Conservation (phyloP, 352 stramenopile species). For the Pythium phragmitis region DNA sequence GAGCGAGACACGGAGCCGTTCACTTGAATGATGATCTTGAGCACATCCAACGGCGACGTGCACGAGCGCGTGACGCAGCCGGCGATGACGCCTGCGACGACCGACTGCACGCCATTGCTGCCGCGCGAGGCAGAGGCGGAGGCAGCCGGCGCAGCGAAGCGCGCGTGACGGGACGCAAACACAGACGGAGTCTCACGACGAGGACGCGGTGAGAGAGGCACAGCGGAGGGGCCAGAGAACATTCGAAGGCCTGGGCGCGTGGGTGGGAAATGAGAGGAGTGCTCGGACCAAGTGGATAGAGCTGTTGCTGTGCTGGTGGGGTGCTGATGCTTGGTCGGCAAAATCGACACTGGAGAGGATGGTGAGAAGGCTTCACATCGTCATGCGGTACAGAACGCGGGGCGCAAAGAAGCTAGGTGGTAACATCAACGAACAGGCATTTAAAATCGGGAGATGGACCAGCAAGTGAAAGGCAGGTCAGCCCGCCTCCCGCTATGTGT, state of each 20-base stretch:
- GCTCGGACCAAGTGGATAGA: not conserved
- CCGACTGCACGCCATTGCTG: slow-evolving; percentile 50
- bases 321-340: slow-evolving; percentile 8
- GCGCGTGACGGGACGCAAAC: slow-evolving; percentile 12
- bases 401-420: not conserved
- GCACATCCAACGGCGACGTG: slow-evolving; percentile 79
- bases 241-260: not conserved
- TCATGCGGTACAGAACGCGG: not conserved
- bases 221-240: slow-evolving; percentile 3
- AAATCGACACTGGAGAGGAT: slow-evolving; percentile 23
- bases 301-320: not conserved
- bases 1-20: slow-evolving; percentile 40
- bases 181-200: slow-evolving; percentile 17
- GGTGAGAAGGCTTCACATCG: slow-evolving; percentile 4
- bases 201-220: slow-evolving; percentile 5
- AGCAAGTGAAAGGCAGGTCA: not conserved
- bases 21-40: slow-evolving; percentile 86
- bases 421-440: slow-evolving; percentile 6
- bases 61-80: slow-evolving; percentile 80
- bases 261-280: not conserved
- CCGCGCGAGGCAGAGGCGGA: slow-evolving; percentile 3
- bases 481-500: not conserved
- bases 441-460: slow-evolving; percentile 10
- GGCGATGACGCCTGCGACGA: slow-evolving; percentile 72
- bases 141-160: slow-evolving; percentile 11